These are phyloP conservation scores for Trichoderma sp. DNA, from an alignment of 2,329 filamentous ascomycete species.

Conservation along the genomic window DNA sequence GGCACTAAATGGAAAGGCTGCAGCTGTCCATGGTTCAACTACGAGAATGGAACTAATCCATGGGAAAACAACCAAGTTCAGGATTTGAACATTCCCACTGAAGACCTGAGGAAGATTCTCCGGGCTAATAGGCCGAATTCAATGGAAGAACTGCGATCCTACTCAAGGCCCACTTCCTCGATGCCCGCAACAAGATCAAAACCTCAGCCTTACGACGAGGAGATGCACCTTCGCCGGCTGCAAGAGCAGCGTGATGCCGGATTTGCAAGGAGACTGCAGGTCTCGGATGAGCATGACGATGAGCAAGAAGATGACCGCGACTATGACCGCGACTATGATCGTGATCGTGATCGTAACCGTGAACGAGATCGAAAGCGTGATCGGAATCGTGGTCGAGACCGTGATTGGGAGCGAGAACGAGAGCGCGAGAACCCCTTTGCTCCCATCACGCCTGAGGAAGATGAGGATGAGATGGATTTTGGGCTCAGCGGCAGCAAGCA, in stretches of 20 bases:
- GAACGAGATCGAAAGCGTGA: neutral
- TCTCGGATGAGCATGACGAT: slow-evolving; percentile 27
- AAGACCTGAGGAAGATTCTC: slow-evolving; percentile 18
- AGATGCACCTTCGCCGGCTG: slow-evolving; percentile 43
- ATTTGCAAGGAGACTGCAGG: slow-evolving; percentile 36
- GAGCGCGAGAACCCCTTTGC: slow-evolving; percentile 14
- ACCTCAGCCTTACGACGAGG: slow-evolving; percentile 44
- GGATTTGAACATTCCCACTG: slow-evolving; percentile 48
- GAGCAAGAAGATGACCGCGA: neutral
- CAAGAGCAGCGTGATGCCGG: slow-evolving; percentile 49
- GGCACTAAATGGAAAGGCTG: slow-evolving; percentile 79
- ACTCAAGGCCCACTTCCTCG: slow-evolving; percentile 18
- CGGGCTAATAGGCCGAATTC: slow-evolving; percentile 10
- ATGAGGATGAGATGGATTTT: slow-evolving; percentile 37
- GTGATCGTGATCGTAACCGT: neutral
- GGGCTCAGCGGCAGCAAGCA: slow-evolving; percentile 52
- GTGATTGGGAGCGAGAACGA: neutral
- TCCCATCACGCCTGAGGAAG: slow-evolving; percentile 24
- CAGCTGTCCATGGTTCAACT: slow-evolving; percentile 77
- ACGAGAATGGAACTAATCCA: slow-evolving; percentile 38
- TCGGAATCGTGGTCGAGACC: neutral
- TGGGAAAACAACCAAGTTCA: slow-evolving; percentile 31
- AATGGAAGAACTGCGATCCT: slow-evolving; percentile 18
- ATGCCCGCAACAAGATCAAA: slow-evolving; percentile 26
- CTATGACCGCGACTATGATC: neutral